A percentile compares a stretch with the other conserved stretches of the same genome.
Evolutionary conservation across 2,329 filamentous ascomycete genomes (phyloP).

Genomic region (Cytospora leucostoma): DNA sequence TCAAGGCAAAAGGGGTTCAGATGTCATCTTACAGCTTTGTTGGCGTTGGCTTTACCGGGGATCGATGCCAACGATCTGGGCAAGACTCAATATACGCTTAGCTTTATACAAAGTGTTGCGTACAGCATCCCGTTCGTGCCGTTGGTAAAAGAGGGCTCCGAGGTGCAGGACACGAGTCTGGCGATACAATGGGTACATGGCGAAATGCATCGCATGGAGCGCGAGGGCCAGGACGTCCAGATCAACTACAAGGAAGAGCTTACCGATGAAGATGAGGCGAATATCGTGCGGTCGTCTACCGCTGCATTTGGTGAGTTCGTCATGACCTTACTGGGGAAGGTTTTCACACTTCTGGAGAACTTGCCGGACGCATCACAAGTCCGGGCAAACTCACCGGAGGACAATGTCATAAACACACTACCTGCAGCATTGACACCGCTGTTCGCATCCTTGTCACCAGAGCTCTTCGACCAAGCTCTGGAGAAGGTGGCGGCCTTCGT

Average conservation of each 20-base stretch:
- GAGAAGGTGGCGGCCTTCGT: constrained; percentile 93
- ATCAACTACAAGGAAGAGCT: constrained; percentile 84
- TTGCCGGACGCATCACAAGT: constrained; percentile 87
- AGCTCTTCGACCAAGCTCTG: constrained; percentile 88
- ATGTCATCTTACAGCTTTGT: constrained; percentile 89
- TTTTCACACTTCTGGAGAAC: constrained; percentile 95
- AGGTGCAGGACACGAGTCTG: constrained; percentile 71
- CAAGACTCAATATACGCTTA: constrained; percentile 91
- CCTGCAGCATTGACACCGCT: constrained; percentile 89
- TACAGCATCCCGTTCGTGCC: constrained; percentile 95
- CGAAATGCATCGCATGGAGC: constrained; percentile 92
- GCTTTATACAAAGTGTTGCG: constrained; percentile 92
- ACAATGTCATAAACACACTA: constrained; percentile 94
- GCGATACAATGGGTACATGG: constrained; percentile 92
- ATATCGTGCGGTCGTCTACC: constrained; percentile 89
- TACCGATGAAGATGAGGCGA: constrained; percentile 80
- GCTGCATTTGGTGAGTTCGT: constrained; percentile 93
- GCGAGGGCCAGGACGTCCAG: constrained; percentile 79
- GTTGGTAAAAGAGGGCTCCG: constrained; percentile 67
- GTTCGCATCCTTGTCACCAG: constrained; percentile 86
- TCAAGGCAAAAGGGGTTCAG: constrained; percentile 92
- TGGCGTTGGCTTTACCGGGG: constrained; percentile 90
- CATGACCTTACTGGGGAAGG: constrained; percentile 84
- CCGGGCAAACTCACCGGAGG: constrained; percentile 88
- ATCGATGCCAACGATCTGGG: constrained; percentile 97